Conservation (phyloP, 495 filamentous ascomycete genomes). For the Aspergillus nanangensis region DNA sequence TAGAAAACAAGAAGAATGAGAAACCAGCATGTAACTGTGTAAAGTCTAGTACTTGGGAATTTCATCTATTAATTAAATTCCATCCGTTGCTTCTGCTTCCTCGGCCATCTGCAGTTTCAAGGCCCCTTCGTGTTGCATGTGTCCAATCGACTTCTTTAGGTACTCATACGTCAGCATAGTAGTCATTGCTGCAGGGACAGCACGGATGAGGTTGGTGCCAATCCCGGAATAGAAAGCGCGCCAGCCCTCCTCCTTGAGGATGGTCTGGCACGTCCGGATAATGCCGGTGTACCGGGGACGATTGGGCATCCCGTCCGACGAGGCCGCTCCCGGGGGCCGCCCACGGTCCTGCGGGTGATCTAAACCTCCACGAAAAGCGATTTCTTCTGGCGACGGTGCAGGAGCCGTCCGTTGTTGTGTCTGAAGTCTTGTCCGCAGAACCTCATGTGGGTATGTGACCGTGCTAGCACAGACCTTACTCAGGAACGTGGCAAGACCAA, state of each 20-base stretch:
- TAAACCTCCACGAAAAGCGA: slow-evolving; percentile 62
- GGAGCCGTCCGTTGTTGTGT: slow-evolving; percentile 66
- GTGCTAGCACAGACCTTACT: slow-evolving; percentile 94
- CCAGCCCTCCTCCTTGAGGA: slow-evolving; percentile 91
- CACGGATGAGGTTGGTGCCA: slow-evolving; percentile 95
- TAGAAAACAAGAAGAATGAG: slow-evolving; percentile 8
- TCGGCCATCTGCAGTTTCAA: slow-evolving; percentile 27
- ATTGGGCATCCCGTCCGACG: slow-evolving; percentile 54
- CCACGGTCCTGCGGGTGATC: slow-evolving; percentile 40
- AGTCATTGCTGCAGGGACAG: slow-evolving; percentile 90
- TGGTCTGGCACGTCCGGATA: slow-evolving; percentile 75
- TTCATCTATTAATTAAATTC: slow-evolving; percentile 10
- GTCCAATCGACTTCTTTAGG: slow-evolving; percentile 56
- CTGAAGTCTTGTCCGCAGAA: slow-evolving; percentile 84
- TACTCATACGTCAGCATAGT: slow-evolving; percentile 97
- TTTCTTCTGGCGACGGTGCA: slow-evolving; percentile 42
- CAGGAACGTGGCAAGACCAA: slow-evolving; percentile 83
- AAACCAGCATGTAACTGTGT: neutral
- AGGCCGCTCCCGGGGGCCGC: slow-evolving; percentile 40
- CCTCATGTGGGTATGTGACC: slow-evolving; percentile 96
- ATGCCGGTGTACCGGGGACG: slow-evolving; percentile 75
- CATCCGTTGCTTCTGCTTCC: slow-evolving; percentile 11
- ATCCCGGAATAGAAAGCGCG: slow-evolving; percentile 95
- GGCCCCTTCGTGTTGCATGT: slow-evolving; percentile 46
- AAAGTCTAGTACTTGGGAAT: neutral